A percentile compares a stretch with the other conserved stretches of the same genome.
Conservation (phyloP, 2,329 filamentous ascomycete genomes). For the Venturia asperata region DNA sequence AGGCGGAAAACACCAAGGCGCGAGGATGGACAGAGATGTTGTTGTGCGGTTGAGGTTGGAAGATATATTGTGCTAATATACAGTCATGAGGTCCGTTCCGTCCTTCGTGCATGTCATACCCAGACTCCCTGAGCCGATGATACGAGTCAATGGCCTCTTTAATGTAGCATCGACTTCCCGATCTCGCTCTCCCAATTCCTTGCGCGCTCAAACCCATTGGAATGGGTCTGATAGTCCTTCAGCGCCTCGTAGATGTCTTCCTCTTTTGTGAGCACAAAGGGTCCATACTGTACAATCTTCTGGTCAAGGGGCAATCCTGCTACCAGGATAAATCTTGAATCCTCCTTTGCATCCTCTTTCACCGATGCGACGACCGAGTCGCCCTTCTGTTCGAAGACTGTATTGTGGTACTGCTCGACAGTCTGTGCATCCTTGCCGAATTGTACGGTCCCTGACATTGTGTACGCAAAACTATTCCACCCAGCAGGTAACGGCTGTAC, state of each 20-base stretch:
- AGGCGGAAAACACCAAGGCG: neutral
- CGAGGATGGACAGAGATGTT: neutral
- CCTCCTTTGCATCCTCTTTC: constrained; percentile 56
- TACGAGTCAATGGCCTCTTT: neutral
- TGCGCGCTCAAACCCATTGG: constrained; percentile 75
- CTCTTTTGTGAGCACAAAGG: constrained; percentile 69
- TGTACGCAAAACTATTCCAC: constrained; percentile 90
- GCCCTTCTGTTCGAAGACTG: constrained; percentile 75
- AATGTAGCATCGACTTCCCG: constrained; percentile 62
- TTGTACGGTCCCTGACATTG: constrained; percentile 62
- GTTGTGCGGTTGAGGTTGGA: neutral
- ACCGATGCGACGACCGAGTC: constrained; percentile 69
- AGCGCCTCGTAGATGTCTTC: constrained; percentile 71
- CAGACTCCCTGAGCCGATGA: neutral
- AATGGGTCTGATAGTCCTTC: constrained; percentile 63
- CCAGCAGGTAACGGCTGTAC: constrained; percentile 66
- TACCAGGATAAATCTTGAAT: constrained; percentile 60
- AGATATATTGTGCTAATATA: constrained; percentile 1
- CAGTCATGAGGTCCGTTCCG: neutral
- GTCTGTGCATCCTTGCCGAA: constrained; percentile 51
- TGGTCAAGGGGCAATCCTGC: constrained; percentile 76
- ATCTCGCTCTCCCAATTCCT: constrained; percentile 79
- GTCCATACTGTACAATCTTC: constrained; percentile 74
- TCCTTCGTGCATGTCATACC: neutral
- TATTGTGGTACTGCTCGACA: constrained; percentile 72